Conservation (phyloP, 805 yeast genomes). For the Suhomyces prunicola region DNA sequence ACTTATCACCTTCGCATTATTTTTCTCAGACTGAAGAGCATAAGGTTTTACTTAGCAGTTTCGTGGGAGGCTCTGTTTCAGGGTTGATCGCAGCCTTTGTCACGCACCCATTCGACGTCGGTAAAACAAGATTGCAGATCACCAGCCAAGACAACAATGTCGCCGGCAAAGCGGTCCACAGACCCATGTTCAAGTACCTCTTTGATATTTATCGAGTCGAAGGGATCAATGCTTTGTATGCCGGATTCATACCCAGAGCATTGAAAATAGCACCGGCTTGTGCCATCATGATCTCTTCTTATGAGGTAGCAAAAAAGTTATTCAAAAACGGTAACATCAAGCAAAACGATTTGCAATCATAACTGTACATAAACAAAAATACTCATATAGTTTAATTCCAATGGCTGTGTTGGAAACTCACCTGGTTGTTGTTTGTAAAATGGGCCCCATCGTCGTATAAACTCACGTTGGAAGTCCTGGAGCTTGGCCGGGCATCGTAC, state of each 20-base stretch:
- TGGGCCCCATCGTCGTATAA: not conserved
- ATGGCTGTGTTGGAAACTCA: not conserved
- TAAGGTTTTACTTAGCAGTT: conserved; percentile 58
- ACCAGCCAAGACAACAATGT: conserved; percentile 34
- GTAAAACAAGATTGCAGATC: conserved; percentile 84
- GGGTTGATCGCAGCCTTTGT: conserved; percentile 82
- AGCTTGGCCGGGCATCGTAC: not conserved
- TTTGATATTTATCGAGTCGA: conserved; percentile 61
- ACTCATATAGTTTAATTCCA: not conserved
- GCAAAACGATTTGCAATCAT: conserved; percentile 1
- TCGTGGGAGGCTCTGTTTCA: conserved; percentile 77
- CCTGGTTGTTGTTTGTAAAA: not conserved
- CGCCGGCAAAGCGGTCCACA: conserved; percentile 12
- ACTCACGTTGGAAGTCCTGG: not conserved
- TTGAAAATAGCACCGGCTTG: conserved; percentile 95
- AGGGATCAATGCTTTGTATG: conserved; percentile 80
- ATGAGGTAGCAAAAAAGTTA: conserved; percentile 77
- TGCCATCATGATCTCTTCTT: conserved; percentile 96
- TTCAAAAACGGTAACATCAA: conserved; percentile 25
- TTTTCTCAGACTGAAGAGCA: conserved; percentile 22
- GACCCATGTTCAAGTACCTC: conserved; percentile 66
- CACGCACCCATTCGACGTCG: conserved; percentile 97
- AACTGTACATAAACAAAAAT: not conserved
- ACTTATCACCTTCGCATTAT: conserved; percentile 13
- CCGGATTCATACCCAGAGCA: conserved; percentile 82